A percentile compares a stretch with the other conserved stretches of the same genome.
Evolutionary conservation across 331 rosid genomes (phyloP).

Genomic region (Pyrus hybrid): DNA sequence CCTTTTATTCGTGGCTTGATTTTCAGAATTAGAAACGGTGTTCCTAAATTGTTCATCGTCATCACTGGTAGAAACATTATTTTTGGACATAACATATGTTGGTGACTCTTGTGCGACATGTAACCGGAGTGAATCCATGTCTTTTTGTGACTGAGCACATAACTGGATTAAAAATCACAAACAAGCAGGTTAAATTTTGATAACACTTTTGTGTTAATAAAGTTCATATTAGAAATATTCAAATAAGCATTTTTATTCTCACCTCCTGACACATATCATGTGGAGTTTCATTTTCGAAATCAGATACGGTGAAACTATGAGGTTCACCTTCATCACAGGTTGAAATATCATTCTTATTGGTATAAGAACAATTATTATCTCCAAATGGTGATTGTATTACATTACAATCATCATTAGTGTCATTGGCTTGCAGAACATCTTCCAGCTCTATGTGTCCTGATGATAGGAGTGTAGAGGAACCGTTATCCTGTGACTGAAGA

Average conservation of each 20-base stretch:
- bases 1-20: neutral
- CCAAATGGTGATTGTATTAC: neutral
- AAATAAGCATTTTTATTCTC: neutral
- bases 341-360: neutral
- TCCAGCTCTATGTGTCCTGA: neutral
- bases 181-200: neutral
- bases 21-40: neutral
- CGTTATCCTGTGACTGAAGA: neutral
- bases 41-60: neutral
- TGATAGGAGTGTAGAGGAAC: neutral
- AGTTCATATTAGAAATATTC: neutral
- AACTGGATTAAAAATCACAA: neutral
- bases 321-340: neutral
- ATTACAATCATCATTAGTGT: neutral
- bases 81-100: neutral
- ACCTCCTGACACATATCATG: neutral
- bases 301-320: neutral
- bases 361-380: neutral
- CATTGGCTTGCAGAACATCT: slow-evolving; percentile 9
- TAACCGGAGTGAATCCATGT: too few species aligned
- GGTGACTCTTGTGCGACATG: neutral
- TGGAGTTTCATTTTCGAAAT: neutral
- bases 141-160: neutral
- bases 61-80: neutral
- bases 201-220: neutral